A percentile compares a stretch with the other conserved stretches of the same genome.
phyloP scores from a whole-genome alignment of 2,329 filamentous ascomycete species.

The Stagonosporopsis vannaccii region DNA sequence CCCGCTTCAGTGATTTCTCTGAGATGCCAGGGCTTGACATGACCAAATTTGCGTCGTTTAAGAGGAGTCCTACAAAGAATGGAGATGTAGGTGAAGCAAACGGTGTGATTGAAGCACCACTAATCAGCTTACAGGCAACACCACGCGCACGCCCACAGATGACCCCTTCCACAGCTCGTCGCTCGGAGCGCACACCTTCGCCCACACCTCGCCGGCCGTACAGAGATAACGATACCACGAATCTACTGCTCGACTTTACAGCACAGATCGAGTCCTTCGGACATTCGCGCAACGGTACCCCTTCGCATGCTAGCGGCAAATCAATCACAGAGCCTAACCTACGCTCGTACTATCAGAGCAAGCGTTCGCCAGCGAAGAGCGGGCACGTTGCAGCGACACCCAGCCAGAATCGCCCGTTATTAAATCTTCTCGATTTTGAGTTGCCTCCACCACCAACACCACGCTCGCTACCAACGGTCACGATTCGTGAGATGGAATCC shows the following conservation, averaged over 20 bases:
- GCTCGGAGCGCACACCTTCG: slow-evolving; percentile 54
- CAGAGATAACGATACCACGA: slow-evolving; percentile 69
- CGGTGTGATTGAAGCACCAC: neutral
- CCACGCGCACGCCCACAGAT: slow-evolving; percentile 48
- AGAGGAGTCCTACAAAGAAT: slow-evolving; percentile 55
- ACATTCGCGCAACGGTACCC: slow-evolving; percentile 50
- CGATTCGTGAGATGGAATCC: slow-evolving; percentile 88
- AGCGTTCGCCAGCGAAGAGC: slow-evolving; percentile 43
- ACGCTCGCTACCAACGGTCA: slow-evolving; percentile 87
- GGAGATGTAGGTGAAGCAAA: slow-evolving; percentile 27
- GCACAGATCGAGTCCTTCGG: slow-evolving; percentile 72
- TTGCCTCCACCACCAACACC: slow-evolving; percentile 94
- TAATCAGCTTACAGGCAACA: slow-evolving; percentile 33
- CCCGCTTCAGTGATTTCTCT: slow-evolving; percentile 86
- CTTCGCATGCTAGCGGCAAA: slow-evolving; percentile 54
- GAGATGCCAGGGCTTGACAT: slow-evolving; percentile 78
- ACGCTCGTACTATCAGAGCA: slow-evolving; percentile 43
- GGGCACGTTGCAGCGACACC: slow-evolving; percentile 41
- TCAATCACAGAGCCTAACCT: slow-evolving; percentile 61
- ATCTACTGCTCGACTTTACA: slow-evolving; percentile 86
- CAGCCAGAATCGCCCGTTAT: slow-evolving; percentile 40
- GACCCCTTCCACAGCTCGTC: slow-evolving; percentile 61
- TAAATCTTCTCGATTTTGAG: slow-evolving; percentile 76
- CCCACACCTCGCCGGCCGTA: slow-evolving; percentile 62
- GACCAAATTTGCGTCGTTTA: slow-evolving; percentile 80